Percentiles rank a stretch among this genome's conserved stretches.
Conservation (phyloP, 192 early-diverging fungal genomes). For the Rhizophlyctis rosea region DNA sequence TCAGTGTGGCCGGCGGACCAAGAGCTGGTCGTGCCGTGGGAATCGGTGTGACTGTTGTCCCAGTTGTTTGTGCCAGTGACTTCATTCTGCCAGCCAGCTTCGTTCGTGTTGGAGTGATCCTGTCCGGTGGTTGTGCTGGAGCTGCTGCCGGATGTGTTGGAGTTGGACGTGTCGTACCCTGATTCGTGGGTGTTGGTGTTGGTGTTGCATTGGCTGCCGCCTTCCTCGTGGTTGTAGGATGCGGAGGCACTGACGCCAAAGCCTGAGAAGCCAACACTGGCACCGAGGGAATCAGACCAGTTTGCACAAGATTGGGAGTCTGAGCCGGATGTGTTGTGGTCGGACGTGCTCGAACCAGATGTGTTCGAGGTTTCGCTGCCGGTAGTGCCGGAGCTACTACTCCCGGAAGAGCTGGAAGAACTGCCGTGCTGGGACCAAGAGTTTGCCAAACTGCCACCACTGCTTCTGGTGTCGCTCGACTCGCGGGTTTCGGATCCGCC, state of each 20-base stretch:
- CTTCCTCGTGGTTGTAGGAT: background rate
- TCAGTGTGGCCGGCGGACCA: conserved; percentile 1
- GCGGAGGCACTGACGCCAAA: background rate
- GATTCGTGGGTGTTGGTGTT: background rate
- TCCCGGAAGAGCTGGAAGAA: no score
- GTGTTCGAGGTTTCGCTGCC: conserved; percentile 2
- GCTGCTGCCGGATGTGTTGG: background rate
- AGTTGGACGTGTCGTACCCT: background rate
- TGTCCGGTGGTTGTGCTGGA: background rate
- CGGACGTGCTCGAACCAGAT: background rate
- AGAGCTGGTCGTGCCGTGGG: background rate
- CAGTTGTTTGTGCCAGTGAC: no score
- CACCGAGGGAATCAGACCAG: no score
- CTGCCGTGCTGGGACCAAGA: background rate
- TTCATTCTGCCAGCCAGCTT: no score
- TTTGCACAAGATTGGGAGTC: no score
- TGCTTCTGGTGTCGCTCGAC: background rate
- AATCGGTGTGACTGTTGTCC: background rate
- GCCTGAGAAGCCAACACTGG: no score
- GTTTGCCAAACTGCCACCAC: background rate
- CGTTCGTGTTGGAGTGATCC: no score
- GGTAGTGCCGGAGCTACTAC: background rate
- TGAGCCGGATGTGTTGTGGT: background rate
- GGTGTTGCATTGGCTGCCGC: background rate
- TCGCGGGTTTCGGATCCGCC: background rate